phyloP scores from a whole-genome alignment of 2,329 filamentous ascomycete species.

The Ophidiomyces ophidiicola region DNA sequence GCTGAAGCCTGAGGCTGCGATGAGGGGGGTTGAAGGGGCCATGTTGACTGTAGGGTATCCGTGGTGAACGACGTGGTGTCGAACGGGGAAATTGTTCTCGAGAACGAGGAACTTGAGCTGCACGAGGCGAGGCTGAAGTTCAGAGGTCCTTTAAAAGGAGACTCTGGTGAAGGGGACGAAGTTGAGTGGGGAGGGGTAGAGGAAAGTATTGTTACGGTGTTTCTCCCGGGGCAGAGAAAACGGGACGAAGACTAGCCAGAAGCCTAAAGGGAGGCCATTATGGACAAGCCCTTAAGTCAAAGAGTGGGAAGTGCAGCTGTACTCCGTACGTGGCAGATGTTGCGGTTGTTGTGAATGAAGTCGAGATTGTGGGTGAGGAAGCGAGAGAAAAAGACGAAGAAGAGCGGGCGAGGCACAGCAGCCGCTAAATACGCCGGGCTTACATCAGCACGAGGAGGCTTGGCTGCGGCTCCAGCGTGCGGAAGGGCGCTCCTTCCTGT shows the following conservation, averaged over 20 bases:
- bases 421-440: conserved; percentile 25
- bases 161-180: conserved; percentile 30
- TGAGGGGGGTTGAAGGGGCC: conserved; percentile 35
- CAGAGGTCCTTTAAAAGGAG: conserved; percentile 36
- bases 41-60: conserved; percentile 38
- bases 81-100: conserved; percentile 27
- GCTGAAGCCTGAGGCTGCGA: conserved; percentile 32
- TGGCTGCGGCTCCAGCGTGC: conserved; percentile 15
- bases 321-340: background rate
- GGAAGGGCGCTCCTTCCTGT: conserved; percentile 17
- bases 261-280: conserved; percentile 33
- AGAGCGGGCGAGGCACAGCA: conserved; percentile 22
- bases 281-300: conserved; percentile 10
- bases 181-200: conserved; percentile 20
- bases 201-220: conserved; percentile 31
- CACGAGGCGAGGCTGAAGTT: conserved; percentile 33
- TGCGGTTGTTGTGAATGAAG: conserved; percentile 4
- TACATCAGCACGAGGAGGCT: conserved; percentile 18
- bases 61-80: conserved; percentile 39
- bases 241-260: conserved; percentile 19
- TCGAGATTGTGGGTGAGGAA: conserved; percentile 7
- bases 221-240: conserved; percentile 26
- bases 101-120: conserved; percentile 32
- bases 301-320: background rate
- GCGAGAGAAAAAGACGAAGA: conserved; percentile 13